These are phyloP conservation scores for Dendrostoma leiphaemia DNA, from an alignment of 2,329 filamentous ascomycete species.

Conservation along the genomic window DNA sequence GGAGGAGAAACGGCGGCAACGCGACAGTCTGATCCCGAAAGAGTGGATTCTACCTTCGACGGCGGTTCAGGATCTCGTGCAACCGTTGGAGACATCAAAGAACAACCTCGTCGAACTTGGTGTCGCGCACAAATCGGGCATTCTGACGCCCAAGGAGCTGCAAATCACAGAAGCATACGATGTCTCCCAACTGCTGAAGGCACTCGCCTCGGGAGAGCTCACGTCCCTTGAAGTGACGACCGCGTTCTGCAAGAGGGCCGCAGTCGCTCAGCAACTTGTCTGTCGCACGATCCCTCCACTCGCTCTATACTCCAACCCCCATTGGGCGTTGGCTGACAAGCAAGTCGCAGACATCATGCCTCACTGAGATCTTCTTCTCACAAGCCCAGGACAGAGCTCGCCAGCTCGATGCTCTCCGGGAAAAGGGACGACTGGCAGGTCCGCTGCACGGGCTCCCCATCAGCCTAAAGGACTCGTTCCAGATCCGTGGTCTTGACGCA, in stretches of 20 bases:
- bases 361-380: conserved; percentile 16
- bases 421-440: conserved; percentile 4
- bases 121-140: conserved; percentile 5
- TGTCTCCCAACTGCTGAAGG: conserved; percentile 8
- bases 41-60: conserved; percentile 10
- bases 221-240: conserved; percentile 16
- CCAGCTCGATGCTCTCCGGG: conserved; percentile 7
- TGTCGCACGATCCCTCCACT: neutral
- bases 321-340: neutral
- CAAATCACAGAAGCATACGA: conserved; percentile 15
- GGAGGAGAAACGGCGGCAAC: conserved; percentile 5
- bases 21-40: conserved; percentile 8
- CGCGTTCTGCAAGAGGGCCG: conserved; percentile 18
- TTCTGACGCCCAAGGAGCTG: conserved; percentile 15
- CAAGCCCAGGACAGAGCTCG: conserved; percentile 16
- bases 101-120: conserved; percentile 17
- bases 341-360: conserved; percentile 12
- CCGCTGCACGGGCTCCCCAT: conserved; percentile 18
- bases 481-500: conserved; percentile 14
- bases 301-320: neutral
- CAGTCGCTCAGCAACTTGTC: conserved; percentile 19
- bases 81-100: conserved; percentile 12
- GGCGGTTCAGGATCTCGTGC: neutral
- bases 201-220: conserved; percentile 9
- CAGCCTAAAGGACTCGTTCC: conserved; percentile 19